Base-by-base conservation (phyloP, 345 rosid genomes). In the Hibiscus tridactylites region DNA sequence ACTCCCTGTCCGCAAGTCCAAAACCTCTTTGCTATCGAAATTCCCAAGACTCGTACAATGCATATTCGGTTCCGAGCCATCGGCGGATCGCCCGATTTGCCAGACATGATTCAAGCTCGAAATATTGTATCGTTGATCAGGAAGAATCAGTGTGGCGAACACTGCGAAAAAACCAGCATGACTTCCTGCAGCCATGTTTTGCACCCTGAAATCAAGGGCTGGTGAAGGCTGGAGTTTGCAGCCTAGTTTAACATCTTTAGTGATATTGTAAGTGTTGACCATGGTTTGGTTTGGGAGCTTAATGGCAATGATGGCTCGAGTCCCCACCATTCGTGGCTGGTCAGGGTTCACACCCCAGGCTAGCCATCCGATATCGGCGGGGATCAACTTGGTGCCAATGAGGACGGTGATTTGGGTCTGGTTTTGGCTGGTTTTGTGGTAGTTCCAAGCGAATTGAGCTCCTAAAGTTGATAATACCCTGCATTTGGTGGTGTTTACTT, bases 271-370 rank as follows among this genome's bases (percentile, higher is more conserved):
- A 3, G 86, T 79, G n/a, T 33, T 15, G 17, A 71, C 19, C 10
- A 52, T 13, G 8, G n/a, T 39, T 33, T 71, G 71, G 64, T 73
- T 73, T 2, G 70, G 70, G 15, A 50, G 57, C 33, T 42, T 76
- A 3, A 84, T 68, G 54, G 81, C 89, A 8, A 88, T 80, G 31
- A 88, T 72, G 54, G 88, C 89, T 33, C 85, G 61, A 12, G 92
- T 88, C 8, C 92, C 89, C 3, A 84, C 80, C 92, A 88, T 85
- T 19, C 71, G 70, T 0, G 85, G 83, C 37, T 5, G 5, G 5
- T 47, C 7, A 0, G 92, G 92, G 65, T 88, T 88, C 24, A 88
- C 79, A 0, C 92, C 88, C 92, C 92, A 88, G 4, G 85, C 92
- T 4, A 88, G 65, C 92, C 92, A 88, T 19, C 78, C 78, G 8